Evolutionary conservation across 2,329 filamentous ascomycete species (phyloP).

Genomic region (Aureobasidium sp.): DNA sequence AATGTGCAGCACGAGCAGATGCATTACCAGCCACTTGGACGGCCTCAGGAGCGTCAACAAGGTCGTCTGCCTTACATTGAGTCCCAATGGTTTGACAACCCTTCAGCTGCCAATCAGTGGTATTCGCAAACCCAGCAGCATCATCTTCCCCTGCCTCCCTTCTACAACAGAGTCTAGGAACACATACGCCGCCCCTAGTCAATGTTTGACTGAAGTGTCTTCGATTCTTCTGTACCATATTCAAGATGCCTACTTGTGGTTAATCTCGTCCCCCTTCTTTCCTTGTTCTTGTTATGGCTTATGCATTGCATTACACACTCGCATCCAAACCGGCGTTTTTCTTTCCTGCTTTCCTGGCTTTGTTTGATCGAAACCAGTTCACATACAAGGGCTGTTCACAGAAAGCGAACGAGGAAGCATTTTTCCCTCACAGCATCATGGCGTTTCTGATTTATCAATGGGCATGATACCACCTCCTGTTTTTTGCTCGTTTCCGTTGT

Average conservation of each 20-base stretch:
- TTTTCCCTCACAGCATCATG: background rate
- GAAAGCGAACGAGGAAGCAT: background rate
- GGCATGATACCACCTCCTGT: slow-evolving; percentile 6
- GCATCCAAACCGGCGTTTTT: slow-evolving; percentile 5
- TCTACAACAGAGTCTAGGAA: slow-evolving; percentile 7
- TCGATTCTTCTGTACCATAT: slow-evolving; percentile 15
- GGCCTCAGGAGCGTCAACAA: slow-evolving; percentile 38
- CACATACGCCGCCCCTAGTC: background rate
- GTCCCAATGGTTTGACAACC: slow-evolving; percentile 28
- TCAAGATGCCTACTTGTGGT: background rate
- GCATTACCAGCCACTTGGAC: slow-evolving; percentile 45
- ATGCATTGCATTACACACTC: background rate
- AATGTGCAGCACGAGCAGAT: slow-evolving; percentile 41
- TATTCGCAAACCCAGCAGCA: slow-evolving; percentile 6
- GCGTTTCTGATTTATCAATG: background rate
- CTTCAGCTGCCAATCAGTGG: slow-evolving; percentile 10
- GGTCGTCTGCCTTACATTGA: slow-evolving; percentile 38
- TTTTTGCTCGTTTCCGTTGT: background rate
- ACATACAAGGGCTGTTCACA: too few species aligned
- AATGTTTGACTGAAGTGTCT: background rate
- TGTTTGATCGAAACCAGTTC: too few species aligned
- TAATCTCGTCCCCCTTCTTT: background rate
- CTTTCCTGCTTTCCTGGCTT: background rate
- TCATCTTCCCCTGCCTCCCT: background rate
- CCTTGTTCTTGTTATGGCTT: background rate